These are phyloP conservation scores for Colletotrichum sansevieriae DNA, from an alignment of 2,329 filamentous ascomycete species.

Conservation along the genomic window DNA sequence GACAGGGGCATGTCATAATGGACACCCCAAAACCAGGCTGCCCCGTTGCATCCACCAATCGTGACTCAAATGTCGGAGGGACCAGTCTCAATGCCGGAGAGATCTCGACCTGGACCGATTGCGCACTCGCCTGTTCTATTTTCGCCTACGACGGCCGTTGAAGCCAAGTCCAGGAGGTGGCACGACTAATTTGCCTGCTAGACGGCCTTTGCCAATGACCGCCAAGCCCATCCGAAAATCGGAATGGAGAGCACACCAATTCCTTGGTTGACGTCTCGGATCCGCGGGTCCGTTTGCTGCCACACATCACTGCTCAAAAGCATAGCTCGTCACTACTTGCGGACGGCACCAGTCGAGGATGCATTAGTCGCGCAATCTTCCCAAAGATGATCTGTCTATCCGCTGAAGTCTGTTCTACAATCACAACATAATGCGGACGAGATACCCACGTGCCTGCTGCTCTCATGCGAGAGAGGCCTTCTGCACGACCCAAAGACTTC, in stretches of 20 bases:
- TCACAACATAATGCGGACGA: constrained; percentile 8
- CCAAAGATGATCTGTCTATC: too few relatives aligned
- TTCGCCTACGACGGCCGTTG: not conserved
- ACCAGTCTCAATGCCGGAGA: constrained; percentile 18
- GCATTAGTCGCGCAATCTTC: too few relatives aligned
- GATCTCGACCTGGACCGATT: constrained; percentile 26
- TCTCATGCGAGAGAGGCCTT: constrained; percentile 11
- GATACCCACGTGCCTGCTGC: constrained; percentile 31
- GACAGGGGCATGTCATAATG: constrained; percentile 32
- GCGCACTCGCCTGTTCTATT: constrained; percentile 10
- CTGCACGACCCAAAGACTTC: constrained; percentile 28
- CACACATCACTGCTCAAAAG: not conserved
- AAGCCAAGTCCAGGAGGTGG: constrained; percentile 4
- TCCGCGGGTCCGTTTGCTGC: not conserved
- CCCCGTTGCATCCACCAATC: constrained; percentile 15
- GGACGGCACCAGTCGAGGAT: too few relatives aligned
- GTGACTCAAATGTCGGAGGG: constrained; percentile 4
- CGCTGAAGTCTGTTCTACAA: too few relatives aligned
- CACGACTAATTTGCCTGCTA: not conserved
- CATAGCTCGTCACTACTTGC: too few relatives aligned
- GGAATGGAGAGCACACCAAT: not conserved
- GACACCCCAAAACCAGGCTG: constrained; percentile 6
- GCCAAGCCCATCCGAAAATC: not conserved
- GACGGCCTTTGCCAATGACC: not conserved
- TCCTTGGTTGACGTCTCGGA: not conserved